Conservation (phyloP, 1,284 basidiomycete genomes). For the Cryptococcus sp. region DNA sequence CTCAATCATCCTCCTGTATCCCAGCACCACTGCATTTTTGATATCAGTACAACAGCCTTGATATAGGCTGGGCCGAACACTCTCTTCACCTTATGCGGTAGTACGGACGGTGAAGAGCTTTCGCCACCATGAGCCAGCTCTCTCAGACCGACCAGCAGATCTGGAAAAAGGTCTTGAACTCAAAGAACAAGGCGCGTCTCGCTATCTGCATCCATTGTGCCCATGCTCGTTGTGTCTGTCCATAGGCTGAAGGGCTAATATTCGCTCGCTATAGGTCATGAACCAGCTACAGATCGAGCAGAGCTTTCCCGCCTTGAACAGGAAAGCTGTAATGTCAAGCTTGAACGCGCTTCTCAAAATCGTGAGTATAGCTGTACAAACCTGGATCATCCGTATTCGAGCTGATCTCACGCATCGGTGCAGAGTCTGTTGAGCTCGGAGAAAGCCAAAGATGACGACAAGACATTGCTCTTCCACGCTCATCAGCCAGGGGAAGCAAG, state of each 20-base stretch:
- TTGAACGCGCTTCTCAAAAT: conserved; percentile 27
- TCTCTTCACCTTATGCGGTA: conserved; percentile 14
- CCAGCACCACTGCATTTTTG: too few relatives aligned
- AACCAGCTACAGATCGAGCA: conserved; percentile 29
- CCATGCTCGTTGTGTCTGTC: neutral
- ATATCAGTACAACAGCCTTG: too few relatives aligned
- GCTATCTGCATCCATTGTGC: conserved; percentile 8
- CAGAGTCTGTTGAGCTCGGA: conserved; percentile 22
- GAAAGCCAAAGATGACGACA: conserved; percentile 31
- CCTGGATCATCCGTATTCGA: neutral
- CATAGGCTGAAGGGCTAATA: neutral
- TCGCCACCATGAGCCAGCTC: conserved; percentile 31
- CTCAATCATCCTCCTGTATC: too few relatives aligned
- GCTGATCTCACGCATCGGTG: neutral
- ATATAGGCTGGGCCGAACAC: too few relatives aligned
- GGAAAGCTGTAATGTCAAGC: conserved; percentile 25
- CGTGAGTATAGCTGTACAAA: conserved; percentile 13
- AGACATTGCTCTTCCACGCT: conserved; percentile 30
- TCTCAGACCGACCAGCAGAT: conserved; percentile 49
- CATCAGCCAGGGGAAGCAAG: conserved; percentile 36
- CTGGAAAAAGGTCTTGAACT: conserved; percentile 47
- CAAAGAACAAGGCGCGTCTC: conserved; percentile 44
- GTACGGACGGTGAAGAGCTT: neutral
- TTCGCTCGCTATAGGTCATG: conserved; percentile 23
- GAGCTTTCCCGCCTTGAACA: conserved; percentile 30